phyloP scores from a whole-genome alignment of 1,284 basidiomycete species.

The Ceratobasidium sp. region DNA sequence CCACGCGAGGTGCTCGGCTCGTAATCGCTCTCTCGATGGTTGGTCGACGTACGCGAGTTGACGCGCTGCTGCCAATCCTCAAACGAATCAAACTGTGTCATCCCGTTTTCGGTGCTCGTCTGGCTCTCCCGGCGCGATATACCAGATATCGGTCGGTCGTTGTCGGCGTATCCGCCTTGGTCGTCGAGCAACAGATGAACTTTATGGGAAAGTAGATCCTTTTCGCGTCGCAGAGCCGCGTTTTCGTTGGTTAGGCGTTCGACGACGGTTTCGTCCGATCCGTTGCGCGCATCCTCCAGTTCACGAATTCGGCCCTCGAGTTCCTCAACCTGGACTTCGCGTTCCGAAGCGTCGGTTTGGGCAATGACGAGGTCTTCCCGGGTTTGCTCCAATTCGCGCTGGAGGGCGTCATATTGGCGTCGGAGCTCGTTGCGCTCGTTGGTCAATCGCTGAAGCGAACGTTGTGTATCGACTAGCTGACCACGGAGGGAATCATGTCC shows the following conservation, averaged over 20 bases:
- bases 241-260: conserved; percentile 85
- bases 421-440: conserved; percentile 82
- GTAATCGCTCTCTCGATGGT: conserved; percentile 75
- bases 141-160: conserved; percentile 72
- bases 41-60: conserved; percentile 60
- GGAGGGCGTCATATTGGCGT: conserved; percentile 77
- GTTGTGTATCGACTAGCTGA: conserved; percentile 78
- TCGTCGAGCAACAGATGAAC: conserved; percentile 88
- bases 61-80: conserved; percentile 81
- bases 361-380: conserved; percentile 79
- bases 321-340: conserved; percentile 78
- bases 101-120: conserved; percentile 83
- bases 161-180: conserved; percentile 71
- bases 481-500: conserved; percentile 73
- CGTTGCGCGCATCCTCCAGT: conserved; percentile 80
- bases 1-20: conserved; percentile 67
- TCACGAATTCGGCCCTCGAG: conserved; percentile 84
- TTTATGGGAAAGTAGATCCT: conserved; percentile 86
- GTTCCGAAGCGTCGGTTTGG: conserved; percentile 82
- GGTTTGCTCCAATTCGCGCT: conserved; percentile 78
- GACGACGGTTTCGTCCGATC: conserved; percentile 74
- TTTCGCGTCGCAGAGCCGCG: conserved; percentile 79
- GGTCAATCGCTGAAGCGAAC: conserved; percentile 76
- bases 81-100: conserved; percentile 74
- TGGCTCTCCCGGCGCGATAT: conserved; percentile 75